phyloP scores from a whole-genome alignment of 345 rosid genomes.

The Citrus hindsii region DNA sequence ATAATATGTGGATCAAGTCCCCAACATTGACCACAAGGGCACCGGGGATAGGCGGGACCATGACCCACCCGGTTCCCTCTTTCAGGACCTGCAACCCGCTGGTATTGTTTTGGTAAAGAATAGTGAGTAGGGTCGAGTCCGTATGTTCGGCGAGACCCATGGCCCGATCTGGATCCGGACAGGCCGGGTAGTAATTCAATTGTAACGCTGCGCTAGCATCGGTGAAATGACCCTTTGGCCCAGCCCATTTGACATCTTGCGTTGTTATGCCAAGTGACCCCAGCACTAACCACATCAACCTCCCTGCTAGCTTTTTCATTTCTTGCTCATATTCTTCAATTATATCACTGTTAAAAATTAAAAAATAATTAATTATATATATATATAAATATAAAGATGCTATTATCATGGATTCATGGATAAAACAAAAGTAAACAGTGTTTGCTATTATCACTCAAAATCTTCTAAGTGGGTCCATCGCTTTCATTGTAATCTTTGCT shows the following conservation, averaged over 20 bases:
- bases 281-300: conserved; percentile 62
- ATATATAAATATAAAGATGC: conserved; percentile 12
- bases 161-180: conserved; percentile 86
- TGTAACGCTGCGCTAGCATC: conserved; percentile 53
- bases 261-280: conserved; percentile 59
- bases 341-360: conserved; percentile 37
- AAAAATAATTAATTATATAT: background rate
- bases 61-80: conserved; percentile 73
- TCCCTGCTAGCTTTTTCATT: conserved; percentile 65
- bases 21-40: conserved; percentile 78
- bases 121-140: conserved; percentile 77
- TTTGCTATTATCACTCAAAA: conserved; percentile 20
- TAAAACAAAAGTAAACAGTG: conserved; percentile 25
- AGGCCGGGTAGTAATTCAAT: conserved; percentile 75
- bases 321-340: conserved; percentile 55
- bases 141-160: conserved; percentile 96
- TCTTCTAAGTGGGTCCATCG: conserved; percentile 45
- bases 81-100: conserved; percentile 67
- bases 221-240: conserved; percentile 36
- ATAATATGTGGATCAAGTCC: conserved; percentile 77
- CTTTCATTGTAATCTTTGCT: conserved; percentile 41
- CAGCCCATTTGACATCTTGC: conserved; percentile 66
- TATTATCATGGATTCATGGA: conserved; percentile 14
- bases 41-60: conserved; percentile 51
- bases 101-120: conserved; percentile 65